Percentiles rank a stretch among this genome's conserved stretches.
phyloP scores from a whole-genome alignment of 192 early-diverging fungal genomes.

The Spinellus fusiger region DNA sequence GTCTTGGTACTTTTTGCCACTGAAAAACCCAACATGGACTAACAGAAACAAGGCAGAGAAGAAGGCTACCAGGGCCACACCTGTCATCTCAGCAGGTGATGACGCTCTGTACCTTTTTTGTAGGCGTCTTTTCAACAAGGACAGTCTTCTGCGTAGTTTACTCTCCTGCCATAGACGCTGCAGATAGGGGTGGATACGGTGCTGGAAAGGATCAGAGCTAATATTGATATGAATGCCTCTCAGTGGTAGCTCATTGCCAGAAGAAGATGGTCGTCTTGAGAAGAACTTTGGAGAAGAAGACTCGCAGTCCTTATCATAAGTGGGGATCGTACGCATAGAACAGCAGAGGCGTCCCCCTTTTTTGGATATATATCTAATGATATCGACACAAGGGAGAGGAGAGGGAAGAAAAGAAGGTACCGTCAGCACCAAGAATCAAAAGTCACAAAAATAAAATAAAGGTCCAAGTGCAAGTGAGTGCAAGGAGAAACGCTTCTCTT shows the following conservation, averaged over 20 bases:
- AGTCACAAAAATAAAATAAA: too few relatives aligned
- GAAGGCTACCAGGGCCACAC: background rate
- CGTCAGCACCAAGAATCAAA: too few relatives aligned
- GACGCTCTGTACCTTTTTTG: conserved; percentile 8
- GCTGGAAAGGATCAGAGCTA: conserved; percentile 34
- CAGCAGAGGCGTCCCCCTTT: background rate
- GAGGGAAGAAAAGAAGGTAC: too few relatives aligned
- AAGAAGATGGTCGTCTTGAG: background rate
- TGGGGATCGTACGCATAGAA: background rate
- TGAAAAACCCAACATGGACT: conserved; percentile 27
- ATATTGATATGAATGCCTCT: conserved; percentile 37
- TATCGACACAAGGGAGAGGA: too few relatives aligned
- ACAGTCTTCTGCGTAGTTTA: conserved; percentile 6
- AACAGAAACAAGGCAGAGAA: conserved; percentile 22
- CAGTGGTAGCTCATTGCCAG: background rate
- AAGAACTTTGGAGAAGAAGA: background rate
- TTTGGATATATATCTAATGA: too few relatives aligned
- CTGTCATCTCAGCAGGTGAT: background rate
- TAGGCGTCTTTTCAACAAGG: background rate
- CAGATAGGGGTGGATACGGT: conserved; percentile 29
- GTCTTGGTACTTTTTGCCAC: conserved; percentile 27
- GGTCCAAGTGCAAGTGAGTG: too few relatives aligned
- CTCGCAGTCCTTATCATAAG: background rate
- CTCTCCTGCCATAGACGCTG: conserved; percentile 32
- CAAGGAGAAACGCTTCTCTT: too few relatives aligned